Evolutionary conservation across 805 yeast genomes (phyloP), one percentile per base, ranked within the genome.

Genomic region (Yarrowia phangngaensis): DNA sequence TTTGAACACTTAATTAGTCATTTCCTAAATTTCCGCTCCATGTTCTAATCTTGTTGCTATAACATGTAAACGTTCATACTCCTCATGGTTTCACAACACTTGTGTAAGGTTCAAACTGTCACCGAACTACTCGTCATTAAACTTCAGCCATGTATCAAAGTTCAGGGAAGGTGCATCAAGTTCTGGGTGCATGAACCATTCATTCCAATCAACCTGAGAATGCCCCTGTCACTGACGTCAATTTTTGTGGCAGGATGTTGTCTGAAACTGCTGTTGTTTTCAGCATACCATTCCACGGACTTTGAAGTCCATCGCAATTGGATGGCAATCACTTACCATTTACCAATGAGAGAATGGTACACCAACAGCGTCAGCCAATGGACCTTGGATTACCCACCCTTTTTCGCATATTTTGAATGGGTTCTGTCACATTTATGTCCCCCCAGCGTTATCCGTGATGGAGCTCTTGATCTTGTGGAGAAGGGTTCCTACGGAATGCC

Each of bases 321-420:
- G 98, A 73, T 92, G 15, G 95, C 98, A 0, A 82, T 92, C 41
- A 90, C 97, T 1, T 68, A 79, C 57, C 72, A 73, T 4, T 65
- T 89, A 14, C 97, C 97, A 0, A 40, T 89, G 13, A 66, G 67
- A 12, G 63, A 82, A 49, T 92, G 99, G 99, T 92, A 92, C 62
- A 62, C 72, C 31, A 95, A 92, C 36, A 78, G 86, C 0, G 75
- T 78, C 12, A 75, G 78, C 34, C 88, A 84, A 61, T 92, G 97
- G 97, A 92, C 97, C 0, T 68, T 92, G 30, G 98, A 92, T 64
- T 92, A 90, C 66, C 98, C 99, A 8, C 99, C 99, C 0, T 85
- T 88, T 59, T 92, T 92, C 65, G 98, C 98, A 0, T 89, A 87
- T 65, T 90, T 92, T 58, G 98, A 92, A 64, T 87, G 88, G 84